Base-by-base conservation (phyloP, 2,329 filamentous ascomycete species). In the Chaetomium globosum region DNA sequence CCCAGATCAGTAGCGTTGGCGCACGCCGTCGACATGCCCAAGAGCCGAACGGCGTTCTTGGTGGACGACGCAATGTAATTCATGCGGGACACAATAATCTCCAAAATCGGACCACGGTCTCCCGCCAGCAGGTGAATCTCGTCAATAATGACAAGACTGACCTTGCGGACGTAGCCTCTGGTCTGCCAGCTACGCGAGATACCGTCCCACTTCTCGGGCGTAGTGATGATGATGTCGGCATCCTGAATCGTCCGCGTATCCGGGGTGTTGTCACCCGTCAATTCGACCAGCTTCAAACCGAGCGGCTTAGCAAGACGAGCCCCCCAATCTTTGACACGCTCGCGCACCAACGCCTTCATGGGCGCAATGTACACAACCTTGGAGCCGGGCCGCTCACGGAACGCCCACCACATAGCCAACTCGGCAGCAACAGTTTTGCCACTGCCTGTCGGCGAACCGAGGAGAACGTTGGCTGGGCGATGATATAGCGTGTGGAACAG, bases 161-260 rank as follows among this genome's bases (percentile, higher is more conserved):
- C 95, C 77, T 97, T 90, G 60, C 93, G 88, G 49, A 99, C 95
- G 71, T 99, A 99, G 67, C 91, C 91, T 86, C 95, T 90, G 5
- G 94, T 98, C 77, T 98, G 93, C 95, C 96, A 99, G 74, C 92
- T 96, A 85, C 95, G 91, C 72, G 92, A 97, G 71, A 99, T 98
- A 85, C 96, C 96, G 75, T 99, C 96, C 95, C 95, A 99, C 76
- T 99, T 99, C 79, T 99, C 95, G n/a, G 95, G 96, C 0, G 96
- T 99, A 0, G 95, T 99, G 73, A 99, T 93, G 72, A 99, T 99
- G 68, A 99, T 92, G 75, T 99, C 95, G 3, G 95, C 95, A 74
- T 98, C 90, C 71, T 93, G 87, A 72, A 99, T 99, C 0, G 94
- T 97, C 59, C 92, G 85, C 0, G 95, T 99, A 74, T 99, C 95